These are phyloP conservation scores for Zostera marina DNA, from an alignment of 116 monocot species.

Conservation along the genomic window DNA sequence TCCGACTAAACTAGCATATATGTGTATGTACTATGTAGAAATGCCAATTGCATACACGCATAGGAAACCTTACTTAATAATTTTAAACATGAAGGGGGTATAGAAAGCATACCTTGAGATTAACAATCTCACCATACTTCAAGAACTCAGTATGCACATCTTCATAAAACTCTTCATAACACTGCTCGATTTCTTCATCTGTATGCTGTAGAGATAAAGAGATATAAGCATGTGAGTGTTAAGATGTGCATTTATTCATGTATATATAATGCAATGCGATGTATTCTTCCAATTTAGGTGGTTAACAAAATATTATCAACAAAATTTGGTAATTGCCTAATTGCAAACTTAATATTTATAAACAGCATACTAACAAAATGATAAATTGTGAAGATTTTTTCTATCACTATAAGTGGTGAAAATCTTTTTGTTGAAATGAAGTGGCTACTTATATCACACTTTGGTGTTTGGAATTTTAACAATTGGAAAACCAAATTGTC, in stretches of 20 bases:
- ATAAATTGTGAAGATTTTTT: no score
- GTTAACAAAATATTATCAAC: not conserved
- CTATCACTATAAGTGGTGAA: no score
- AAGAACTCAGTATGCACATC: slow-evolving; percentile 98
- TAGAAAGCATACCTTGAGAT: slow-evolving; percentile 72
- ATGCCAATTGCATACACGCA: no score
- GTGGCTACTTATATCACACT: no score
- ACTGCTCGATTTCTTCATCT: slow-evolving; percentile 78
- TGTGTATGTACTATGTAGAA: no score
- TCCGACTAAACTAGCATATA: no score
- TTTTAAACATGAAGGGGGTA: not conserved
- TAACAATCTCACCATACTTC: slow-evolving; percentile 94
- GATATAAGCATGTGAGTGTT: not conserved
- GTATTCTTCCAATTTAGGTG: not conserved
- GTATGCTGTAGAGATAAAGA: slow-evolving; percentile 47
- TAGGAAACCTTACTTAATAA: no score
- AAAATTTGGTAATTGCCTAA: not conserved
- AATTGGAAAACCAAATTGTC: no score
- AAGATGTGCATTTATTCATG: not conserved
- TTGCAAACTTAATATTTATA: no score
- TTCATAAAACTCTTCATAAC: slow-evolving; percentile 98
- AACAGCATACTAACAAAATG: no score
- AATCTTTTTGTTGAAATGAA: no score
- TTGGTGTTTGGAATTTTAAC: no score
- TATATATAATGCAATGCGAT: not conserved